A percentile compares a stretch with the other conserved stretches of the same genome.
phyloP scores from a whole-genome alignment of 73 alveolate genomes.

The Paramecium primaurelia region DNA sequence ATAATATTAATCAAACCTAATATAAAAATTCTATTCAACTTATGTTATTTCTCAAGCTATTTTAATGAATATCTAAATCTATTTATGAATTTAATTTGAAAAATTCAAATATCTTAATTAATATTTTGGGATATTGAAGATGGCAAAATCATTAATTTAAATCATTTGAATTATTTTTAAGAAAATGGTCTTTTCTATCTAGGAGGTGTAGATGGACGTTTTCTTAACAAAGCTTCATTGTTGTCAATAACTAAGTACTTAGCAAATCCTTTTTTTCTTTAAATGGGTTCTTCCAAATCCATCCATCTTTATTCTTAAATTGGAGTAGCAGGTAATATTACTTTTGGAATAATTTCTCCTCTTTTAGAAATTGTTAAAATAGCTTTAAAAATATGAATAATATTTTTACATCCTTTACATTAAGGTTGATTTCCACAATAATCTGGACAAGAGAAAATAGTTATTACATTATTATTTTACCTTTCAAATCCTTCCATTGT shows the following conservation, averaged over 20 bases:
- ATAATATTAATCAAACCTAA: background rate
- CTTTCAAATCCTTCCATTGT: conserved; percentile 80
- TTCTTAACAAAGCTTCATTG: background rate
- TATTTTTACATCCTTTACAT: background rate
- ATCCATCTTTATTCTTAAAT: conserved; percentile 5
- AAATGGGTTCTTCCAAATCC: conserved; percentile 27
- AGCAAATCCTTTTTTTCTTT: conserved; percentile 22
- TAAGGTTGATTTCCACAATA: conserved; percentile 35
- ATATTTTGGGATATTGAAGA: background rate
- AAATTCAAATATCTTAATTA: too few species aligned
- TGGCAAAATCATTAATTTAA: background rate
- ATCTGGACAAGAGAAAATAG: conserved; percentile 82
- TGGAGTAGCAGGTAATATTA: background rate
- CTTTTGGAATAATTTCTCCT: conserved; percentile 26
- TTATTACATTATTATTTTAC: conserved; percentile 72
- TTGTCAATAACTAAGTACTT: background rate
- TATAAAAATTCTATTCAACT: background rate
- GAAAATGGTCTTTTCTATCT: background rate
- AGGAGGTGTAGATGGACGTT: background rate
- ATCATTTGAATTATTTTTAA: conserved; percentile 44
- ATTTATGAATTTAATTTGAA: background rate
- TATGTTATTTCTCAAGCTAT: background rate
- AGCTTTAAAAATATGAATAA: background rate
- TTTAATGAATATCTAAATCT: background rate
- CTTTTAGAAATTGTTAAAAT: background rate